phyloP scores from a whole-genome alignment of 768 basidiomycete genomes.

The Coprinopsis marcescibilis region DNA sequence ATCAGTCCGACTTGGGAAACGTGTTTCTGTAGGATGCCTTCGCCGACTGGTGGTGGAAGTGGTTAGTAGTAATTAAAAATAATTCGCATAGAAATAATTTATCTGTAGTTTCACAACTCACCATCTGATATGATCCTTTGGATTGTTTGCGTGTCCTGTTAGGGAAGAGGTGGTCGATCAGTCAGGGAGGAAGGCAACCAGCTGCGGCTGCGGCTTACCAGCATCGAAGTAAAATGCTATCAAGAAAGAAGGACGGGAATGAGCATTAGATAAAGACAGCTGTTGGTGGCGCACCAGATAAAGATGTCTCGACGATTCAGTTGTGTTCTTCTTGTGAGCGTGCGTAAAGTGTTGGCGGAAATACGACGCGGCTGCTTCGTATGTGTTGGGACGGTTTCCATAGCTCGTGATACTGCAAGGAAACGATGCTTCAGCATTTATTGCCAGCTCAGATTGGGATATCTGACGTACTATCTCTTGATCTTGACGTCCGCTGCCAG shows the following conservation, averaged over 20 bases:
- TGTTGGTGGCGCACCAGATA: conserved; percentile 48
- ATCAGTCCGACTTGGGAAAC: conserved; percentile 48
- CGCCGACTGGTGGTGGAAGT: conserved; percentile 42
- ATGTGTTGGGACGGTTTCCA: conserved; percentile 66
- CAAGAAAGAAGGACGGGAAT: background rate
- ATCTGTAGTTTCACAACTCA: conserved; percentile 23
- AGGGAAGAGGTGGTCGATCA: background rate
- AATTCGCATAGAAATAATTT: background rate
- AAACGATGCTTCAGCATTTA: background rate
- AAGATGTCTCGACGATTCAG: conserved; percentile 46
- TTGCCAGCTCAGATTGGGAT: conserved; percentile 3
- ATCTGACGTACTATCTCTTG: conserved; percentile 62
- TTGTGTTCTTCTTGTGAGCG: conserved; percentile 64
- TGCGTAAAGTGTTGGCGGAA: conserved; percentile 84
- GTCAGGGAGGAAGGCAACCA: background rate
- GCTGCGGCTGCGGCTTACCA: conserved; percentile 32
- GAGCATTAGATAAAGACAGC: background rate
- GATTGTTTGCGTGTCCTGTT: conserved; percentile 62
- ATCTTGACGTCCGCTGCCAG: conserved; percentile 62
- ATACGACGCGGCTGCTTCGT: conserved; percentile 65
- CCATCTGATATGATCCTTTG: conserved; percentile 61
- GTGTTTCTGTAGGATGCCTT: conserved; percentile 63
- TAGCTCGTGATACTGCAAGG: conserved; percentile 66
- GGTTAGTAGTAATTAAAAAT: conserved; percentile 1
- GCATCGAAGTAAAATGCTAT: conserved; percentile 69